Base-by-base conservation (phyloP, 2,329 filamentous ascomycete species). In the Colletotrichum sp. region DNA sequence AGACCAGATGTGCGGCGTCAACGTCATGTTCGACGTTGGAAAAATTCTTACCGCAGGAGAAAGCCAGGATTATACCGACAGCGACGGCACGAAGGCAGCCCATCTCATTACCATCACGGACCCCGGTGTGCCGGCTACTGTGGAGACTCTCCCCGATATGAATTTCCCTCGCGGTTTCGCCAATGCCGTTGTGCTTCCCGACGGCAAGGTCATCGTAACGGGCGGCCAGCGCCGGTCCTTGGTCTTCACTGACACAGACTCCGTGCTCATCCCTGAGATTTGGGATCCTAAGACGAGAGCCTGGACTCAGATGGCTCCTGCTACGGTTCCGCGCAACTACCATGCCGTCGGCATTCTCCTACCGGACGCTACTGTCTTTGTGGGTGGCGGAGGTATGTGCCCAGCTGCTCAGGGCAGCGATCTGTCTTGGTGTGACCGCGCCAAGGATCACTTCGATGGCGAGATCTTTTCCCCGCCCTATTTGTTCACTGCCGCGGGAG, bases 11-110 rank as follows among this genome's bases (percentile, higher is more conserved):
- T 86, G 84, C 70, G 90, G 89, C 12, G 87, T 86, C 62, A 85
- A 86, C 5, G 84, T 89, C 72, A 91, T 92, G 89, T 91, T 87
- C 76, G 89, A 91, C 75, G 88, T 85, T 1, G 90, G 90, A 34
- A 90, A 90, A 78, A 90, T 91, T 34, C 81, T 91, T 3, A 86
- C 87, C 0, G 80, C 85, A 13, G 90, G 90, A 8, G 90, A 89
- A 8, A 80, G 86, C 1, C 80, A 84, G 0, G 81, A 82, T 36
- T 91, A 90, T 75, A 80, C 86, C 33, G 76, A 84, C 62, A 81
- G 81, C 15, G 72, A 80, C 5, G 85, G 86, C 1, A 85, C 84
- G 0, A 80, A 79, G 8, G 84, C 84, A 72, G 86, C 88, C 0
- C 85, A 89, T 76, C 76, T 90, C 72, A 86, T 90, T 47, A 90